These are phyloP conservation scores for Nemania bipapillata DNA, from an alignment of 2,329 filamentous ascomycete genomes.

Conservation along the genomic window DNA sequence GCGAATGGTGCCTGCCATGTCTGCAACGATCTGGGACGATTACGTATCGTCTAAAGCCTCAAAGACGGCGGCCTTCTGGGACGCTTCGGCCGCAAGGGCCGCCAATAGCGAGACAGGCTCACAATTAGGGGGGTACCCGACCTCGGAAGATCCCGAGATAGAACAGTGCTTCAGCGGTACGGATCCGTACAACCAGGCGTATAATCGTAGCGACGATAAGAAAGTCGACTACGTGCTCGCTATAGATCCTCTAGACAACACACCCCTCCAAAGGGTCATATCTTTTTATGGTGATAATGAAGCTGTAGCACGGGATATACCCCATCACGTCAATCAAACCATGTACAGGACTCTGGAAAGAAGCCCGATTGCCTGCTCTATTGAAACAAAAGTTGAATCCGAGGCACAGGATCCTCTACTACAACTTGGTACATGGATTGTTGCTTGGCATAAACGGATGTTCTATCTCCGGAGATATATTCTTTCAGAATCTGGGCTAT, in stretches of 20 bases:
- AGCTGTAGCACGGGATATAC: not conserved
- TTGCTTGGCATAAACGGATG: constrained; percentile 25
- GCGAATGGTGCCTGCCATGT: not conserved
- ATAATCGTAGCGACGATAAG: constrained; percentile 6
- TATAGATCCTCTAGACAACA: not conserved
- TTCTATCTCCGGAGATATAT: constrained; percentile 3
- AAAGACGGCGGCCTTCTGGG: not conserved
- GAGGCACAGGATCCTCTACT: not conserved
- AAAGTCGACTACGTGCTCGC: constrained; percentile 12
- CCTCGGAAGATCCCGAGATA: not conserved
- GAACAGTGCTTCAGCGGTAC: not conserved
- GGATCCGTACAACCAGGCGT: not conserved
- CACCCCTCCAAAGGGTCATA: not conserved
- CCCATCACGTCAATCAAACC: not conserved
- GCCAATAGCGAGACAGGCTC: not conserved
- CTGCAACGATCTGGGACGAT: not conserved
- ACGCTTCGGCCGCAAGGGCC: not conserved
- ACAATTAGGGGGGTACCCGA: not conserved
- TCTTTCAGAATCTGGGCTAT: not conserved
- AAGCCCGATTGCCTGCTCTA: constrained; percentile 9
- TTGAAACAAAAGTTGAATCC: constrained; percentile 10
- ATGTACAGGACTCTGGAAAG: constrained; percentile 11
- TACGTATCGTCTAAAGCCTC: constrained; percentile 3
- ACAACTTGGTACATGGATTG: constrained; percentile 16
- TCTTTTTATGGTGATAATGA: not conserved